Conservation (phyloP, 257 asterid genomes). For the Paraleonurus japonicus region DNA sequence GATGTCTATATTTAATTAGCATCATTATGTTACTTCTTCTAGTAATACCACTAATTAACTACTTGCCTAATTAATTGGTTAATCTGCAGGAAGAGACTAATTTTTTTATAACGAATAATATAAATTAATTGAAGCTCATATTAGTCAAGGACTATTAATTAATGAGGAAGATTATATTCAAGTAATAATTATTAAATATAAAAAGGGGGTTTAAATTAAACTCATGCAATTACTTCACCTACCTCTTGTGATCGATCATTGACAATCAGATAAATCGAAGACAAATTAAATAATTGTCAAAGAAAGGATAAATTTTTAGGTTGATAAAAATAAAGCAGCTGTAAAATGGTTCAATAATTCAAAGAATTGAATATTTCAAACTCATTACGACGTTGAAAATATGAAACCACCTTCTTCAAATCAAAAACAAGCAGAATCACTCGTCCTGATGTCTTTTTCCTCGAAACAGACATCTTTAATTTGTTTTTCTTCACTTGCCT, state of each 20-base stretch:
- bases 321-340: neutral
- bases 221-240: neutral
- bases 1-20: too few species aligned
- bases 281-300: constrained; percentile 2
- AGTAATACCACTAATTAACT: too few species aligned
- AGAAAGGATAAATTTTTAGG: neutral
- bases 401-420: neutral
- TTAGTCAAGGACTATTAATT: neutral
- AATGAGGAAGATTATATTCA: too few species aligned
- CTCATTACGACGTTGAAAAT: neutral
- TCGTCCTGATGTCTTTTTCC: neutral
- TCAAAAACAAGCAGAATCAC: constrained; percentile 24
- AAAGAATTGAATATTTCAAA: constrained; percentile 25
- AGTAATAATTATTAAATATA: too few species aligned
- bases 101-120: neutral
- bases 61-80: too few species aligned
- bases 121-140: neutral
- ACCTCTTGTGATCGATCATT: neutral
- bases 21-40: too few species aligned
- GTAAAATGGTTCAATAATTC: neutral
- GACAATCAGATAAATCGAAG: neutral
- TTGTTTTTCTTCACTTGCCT: constrained; percentile 11
- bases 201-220: neutral
- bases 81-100: too few species aligned
- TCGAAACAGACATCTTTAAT: neutral